phyloP scores from a whole-genome alignment of 495 filamentous ascomycete species.

The Aspergillus taichungensis region DNA sequence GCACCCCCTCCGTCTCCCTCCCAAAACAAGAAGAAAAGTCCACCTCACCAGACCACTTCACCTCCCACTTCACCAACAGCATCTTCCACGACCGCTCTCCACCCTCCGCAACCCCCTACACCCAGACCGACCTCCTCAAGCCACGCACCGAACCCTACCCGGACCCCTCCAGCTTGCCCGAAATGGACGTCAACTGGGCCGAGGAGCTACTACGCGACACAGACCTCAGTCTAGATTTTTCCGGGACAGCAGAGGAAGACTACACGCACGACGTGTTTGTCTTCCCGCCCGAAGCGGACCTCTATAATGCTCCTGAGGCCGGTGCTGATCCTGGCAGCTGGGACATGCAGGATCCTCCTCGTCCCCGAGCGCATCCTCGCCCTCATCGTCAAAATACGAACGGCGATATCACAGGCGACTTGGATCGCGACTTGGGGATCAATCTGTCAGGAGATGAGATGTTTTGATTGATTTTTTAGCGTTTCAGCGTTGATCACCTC shows the following conservation, averaged over 20 bases:
- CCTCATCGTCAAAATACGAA: conserved; percentile 4
- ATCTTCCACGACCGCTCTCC: conserved; percentile 22
- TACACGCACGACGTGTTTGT: conserved; percentile 20
- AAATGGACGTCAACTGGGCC: conserved; percentile 27
- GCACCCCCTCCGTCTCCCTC: background rate
- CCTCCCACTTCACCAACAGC: conserved; percentile 14
- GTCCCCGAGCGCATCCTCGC: background rate
- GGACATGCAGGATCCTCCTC: no score
- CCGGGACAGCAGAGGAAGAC: conserved; percentile 1
- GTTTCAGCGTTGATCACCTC: no score
- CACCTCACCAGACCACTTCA: no score
- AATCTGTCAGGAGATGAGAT: conserved; percentile 24
- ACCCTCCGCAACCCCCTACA: conserved; percentile 15
- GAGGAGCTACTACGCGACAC: conserved; percentile 25
- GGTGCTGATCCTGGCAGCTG: no score
- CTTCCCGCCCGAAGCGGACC: conserved; percentile 12
- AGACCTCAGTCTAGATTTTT: conserved; percentile 8
- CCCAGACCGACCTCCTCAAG: conserved; percentile 15
- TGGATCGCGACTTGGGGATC: conserved; percentile 34
- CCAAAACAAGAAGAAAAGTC: conserved; percentile 4
- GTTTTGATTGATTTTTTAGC: conserved; percentile 13
- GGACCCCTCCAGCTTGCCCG: conserved; percentile 8
- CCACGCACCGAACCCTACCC: conserved; percentile 20
- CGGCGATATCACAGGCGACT: conserved; percentile 32
- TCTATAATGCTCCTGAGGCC: no score